Base-by-base conservation (phyloP, 1,284 basidiomycete species). In the Cerrena zonata region DNA sequence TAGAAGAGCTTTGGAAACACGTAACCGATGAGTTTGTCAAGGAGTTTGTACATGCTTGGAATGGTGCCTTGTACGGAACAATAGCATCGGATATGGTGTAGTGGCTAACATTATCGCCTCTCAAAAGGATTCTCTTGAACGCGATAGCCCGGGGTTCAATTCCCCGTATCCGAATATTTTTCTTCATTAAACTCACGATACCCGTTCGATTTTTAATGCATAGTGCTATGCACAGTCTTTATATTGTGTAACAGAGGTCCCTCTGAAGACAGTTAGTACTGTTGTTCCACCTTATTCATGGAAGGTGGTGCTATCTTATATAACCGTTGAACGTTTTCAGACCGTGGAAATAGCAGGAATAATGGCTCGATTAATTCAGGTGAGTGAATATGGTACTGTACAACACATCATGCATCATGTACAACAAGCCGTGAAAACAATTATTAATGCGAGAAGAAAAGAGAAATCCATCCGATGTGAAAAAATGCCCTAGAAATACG, bases 41-140 rank as follows among this genome's bases (percentile, higher is more conserved):
- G n/a, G n/a, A n/a, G n/a, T n/a, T n/a, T n/a, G n/a, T n/a, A n/a
- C n/a, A n/a, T n/a, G n/a, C n/a, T n/a, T n/a, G n/a, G n/a, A n/a
- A n/a, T n/a, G n/a, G n/a, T n/a, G n/a, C n/a, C n/a, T n/a, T n/a
- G n/a, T n/a, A n/a, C n/a, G n/a, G n/a, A 34, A 34, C 30, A 34
- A 46, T 18, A 22, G 21, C 27, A 47, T 47, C 46, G 46, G 46
- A 39, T 47, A 47, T 47, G 46, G 46, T 47, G 46, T 47, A 47
- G 34, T 47, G 46, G 46, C 46, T 47, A 47, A 47, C 46, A 47
- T 47, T 47, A 47, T 39, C 46, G 46, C 46, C 46, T 47, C 46
- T 47, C 46, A 47, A 5, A 24, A 23, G 41, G 19, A 22, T 23
- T 22, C 41, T 5, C 3, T 13, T 19, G 11, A 42, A 22, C 41